Percentiles rank a stretch among this genome's conserved stretches.
These are phyloP conservation scores for Sporodiniella umbellata DNA, from an alignment of 371 early-diverging fungal species.

Conservation along the genomic window DNA sequence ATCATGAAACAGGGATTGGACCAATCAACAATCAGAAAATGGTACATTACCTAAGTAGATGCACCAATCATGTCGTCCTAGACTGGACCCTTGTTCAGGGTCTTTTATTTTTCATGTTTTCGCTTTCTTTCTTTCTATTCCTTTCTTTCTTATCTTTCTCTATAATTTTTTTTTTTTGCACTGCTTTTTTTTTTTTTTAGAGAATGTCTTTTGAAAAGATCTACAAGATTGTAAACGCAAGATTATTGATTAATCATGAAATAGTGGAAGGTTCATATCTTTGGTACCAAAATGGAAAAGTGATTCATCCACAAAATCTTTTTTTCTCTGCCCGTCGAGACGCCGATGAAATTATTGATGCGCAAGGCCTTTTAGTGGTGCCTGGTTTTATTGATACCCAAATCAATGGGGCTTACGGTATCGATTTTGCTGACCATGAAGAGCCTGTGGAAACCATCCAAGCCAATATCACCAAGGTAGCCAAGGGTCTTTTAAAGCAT, in stretches of 20 bases:
- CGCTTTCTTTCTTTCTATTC: too few relatives aligned
- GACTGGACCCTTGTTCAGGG: too few relatives aligned
- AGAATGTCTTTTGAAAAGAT: conserved; percentile 32
- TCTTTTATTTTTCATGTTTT: too few relatives aligned
- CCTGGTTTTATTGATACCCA: conserved; percentile 86
- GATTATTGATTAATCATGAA: conserved; percentile 66
- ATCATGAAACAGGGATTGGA: too few relatives aligned
- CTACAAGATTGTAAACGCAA: conserved; percentile 77
- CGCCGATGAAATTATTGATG: conserved; percentile 75
- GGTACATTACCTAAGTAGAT: too few relatives aligned
- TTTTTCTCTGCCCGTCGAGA: conserved; percentile 68
- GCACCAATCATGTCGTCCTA: too few relatives aligned
- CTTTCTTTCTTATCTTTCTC: neutral
- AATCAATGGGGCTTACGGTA: conserved; percentile 85
- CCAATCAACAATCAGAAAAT: too few relatives aligned
- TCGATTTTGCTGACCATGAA: conserved; percentile 71
- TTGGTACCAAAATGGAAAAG: conserved; percentile 76
- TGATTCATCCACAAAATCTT: conserved; percentile 70
- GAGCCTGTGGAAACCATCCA: conserved; percentile 42
- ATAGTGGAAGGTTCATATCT: conserved; percentile 70
- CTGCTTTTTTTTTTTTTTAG: neutral
- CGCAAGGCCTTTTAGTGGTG: conserved; percentile 66
- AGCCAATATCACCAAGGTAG: conserved; percentile 60
- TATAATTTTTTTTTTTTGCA: neutral
- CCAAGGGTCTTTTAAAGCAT: conserved; percentile 71